Evolutionary conservation across 805 yeast species (phyloP).

Genomic region (Cyberlindnera petersonii): DNA sequence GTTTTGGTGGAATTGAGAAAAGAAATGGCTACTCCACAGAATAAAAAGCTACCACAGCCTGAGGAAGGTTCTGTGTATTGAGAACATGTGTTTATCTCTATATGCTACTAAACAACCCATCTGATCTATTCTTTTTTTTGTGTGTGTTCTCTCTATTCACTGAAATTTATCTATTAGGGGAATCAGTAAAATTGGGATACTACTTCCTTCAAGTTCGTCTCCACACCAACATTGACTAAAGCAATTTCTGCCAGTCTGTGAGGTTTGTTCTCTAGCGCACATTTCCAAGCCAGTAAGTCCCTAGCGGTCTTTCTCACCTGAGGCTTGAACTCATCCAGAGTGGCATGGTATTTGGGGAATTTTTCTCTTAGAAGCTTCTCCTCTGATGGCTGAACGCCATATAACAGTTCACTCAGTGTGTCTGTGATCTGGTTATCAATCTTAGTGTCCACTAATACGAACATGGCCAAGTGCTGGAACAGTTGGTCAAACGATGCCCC

Average conservation of each 20-base stretch:
- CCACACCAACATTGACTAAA: conserved; percentile 3
- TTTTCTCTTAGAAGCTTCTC: conserved; percentile 13
- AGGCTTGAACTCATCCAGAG: conserved; percentile 13
- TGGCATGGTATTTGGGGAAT: conserved; percentile 23
- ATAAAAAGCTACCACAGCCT: conserved; percentile 88
- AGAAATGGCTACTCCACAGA: conserved; percentile 79
- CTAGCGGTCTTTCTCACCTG: conserved; percentile 12
- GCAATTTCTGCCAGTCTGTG: conserved; percentile 7
- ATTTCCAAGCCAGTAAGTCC: conserved; percentile 18
- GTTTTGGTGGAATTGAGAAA: conserved; percentile 82
- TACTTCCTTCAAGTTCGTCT: conserved; percentile 3
- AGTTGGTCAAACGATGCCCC: conserved; percentile 13
- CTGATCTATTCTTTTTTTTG: neutral
- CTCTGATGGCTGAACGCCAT: conserved; percentile 13
- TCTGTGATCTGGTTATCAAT: conserved; percentile 9
- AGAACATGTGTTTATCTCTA: neutral
- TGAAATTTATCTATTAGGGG: neutral
- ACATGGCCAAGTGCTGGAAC: conserved; percentile 17
- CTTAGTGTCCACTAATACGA: conserved; percentile 15
- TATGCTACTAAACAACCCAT: too few species aligned
- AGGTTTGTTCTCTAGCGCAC: conserved; percentile 11
- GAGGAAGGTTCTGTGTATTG: conserved; percentile 74
- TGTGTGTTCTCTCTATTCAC: neutral
- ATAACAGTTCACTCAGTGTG: conserved; percentile 6
- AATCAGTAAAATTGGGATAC: conserved; percentile 3